These are phyloP conservation scores for Candida nemodendra DNA, from an alignment of 805 yeast genomes.

Conservation along the genomic window DNA sequence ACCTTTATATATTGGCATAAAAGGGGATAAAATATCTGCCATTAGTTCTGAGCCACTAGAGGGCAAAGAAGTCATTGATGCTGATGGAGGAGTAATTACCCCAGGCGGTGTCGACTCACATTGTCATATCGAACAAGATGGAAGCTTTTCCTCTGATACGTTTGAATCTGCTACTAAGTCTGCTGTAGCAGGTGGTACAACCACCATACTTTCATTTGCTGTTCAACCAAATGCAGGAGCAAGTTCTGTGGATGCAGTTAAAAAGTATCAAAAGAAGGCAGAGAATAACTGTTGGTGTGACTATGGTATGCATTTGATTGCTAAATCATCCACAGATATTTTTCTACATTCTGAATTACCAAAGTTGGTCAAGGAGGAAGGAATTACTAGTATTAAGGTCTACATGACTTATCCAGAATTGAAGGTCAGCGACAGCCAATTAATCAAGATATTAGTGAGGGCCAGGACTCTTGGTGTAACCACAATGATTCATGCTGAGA, in stretches of 20 bases:
- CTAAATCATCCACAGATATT: slow-evolving; percentile 12
- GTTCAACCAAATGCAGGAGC: slow-evolving; percentile 37
- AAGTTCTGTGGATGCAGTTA: slow-evolving; percentile 3
- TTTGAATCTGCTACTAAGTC: slow-evolving; percentile 42
- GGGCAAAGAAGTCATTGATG: slow-evolving; percentile 37
- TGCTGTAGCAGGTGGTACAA: slow-evolving; percentile 49
- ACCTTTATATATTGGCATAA: slow-evolving; percentile 32
- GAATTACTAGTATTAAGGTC: slow-evolving; percentile 39
- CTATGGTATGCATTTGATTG: slow-evolving; percentile 24
- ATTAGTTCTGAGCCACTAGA: slow-evolving; percentile 29
- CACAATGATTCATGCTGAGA: slow-evolving; percentile 50
- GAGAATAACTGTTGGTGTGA: slow-evolving; percentile 18
- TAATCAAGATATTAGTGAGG: slow-evolving; percentile 36
- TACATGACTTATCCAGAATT: slow-evolving; percentile 45
- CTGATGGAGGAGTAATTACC: slow-evolving; percentile 43
- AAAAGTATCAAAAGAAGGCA: slow-evolving; percentile 14
- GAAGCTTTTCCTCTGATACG: slow-evolving; percentile 38
- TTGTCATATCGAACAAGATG: slow-evolving; percentile 41
- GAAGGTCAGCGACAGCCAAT: slow-evolving; percentile 38
- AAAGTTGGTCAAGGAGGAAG: slow-evolving; percentile 30
- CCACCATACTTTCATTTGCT: slow-evolving; percentile 45
- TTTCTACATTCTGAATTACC: slow-evolving; percentile 28
- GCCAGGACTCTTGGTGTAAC: slow-evolving; percentile 43
- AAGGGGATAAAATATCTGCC: slow-evolving; percentile 37
- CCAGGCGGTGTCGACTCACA: slow-evolving; percentile 52